These are phyloP conservation scores for Fraxinus sp. DNA, from an alignment of 305 asterid species.

Conservation along the genomic window DNA sequence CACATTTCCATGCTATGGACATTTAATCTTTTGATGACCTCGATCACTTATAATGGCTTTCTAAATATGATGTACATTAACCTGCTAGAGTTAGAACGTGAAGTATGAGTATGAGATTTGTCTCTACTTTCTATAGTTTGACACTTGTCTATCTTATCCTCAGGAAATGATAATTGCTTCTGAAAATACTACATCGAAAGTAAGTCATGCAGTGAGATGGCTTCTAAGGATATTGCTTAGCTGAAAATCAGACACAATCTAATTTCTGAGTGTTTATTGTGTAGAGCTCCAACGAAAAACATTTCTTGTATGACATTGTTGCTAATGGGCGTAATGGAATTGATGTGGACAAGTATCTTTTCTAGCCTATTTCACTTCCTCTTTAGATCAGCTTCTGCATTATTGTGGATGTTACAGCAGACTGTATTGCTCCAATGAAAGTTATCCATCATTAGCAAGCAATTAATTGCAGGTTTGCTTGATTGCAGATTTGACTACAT, in stretches of 20 bases:
- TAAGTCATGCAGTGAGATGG: conserved; percentile 37
- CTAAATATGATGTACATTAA: neutral
- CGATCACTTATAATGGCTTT: neutral
- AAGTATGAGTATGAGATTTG: conserved; percentile 14
- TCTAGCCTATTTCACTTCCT: conserved; percentile 24
- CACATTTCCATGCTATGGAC: conserved; percentile 4
- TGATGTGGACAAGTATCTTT: conserved; percentile 83
- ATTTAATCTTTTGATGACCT: conserved; percentile 2
- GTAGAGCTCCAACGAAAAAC: conserved; percentile 62
- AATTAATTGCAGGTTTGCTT: conserved; percentile 21
- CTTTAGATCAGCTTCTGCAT: conserved; percentile 11
- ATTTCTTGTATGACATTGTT: conserved; percentile 78
- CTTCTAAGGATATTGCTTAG: neutral
- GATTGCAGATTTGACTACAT: conserved; percentile 80
- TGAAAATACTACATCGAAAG: conserved; percentile 46
- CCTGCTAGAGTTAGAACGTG: conserved; percentile 1
- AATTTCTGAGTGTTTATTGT: conserved; percentile 17
- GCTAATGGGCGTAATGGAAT: conserved; percentile 93
- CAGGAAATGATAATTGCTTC: conserved; percentile 85
- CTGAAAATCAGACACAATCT: conserved; percentile 1
- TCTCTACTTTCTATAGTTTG: conserved; percentile 1
- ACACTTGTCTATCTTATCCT: conserved; percentile 21
- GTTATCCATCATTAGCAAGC: conserved; percentile 12
- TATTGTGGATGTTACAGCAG: conserved; percentile 6
- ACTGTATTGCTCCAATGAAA: neutral